phyloP scores from a whole-genome alignment of 345 rosid genomes.

The Corymbia maculata region DNA sequence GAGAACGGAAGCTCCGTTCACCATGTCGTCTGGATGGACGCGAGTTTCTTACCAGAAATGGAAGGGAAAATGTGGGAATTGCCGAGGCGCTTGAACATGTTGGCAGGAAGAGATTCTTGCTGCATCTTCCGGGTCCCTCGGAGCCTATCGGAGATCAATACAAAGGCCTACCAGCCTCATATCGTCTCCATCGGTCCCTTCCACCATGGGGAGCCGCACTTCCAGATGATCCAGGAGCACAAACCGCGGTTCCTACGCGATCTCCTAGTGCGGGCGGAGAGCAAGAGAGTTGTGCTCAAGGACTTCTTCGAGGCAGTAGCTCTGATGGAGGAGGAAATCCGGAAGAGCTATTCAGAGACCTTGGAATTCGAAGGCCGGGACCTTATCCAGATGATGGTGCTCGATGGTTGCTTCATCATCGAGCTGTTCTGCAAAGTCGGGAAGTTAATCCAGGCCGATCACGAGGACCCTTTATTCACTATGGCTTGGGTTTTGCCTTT shows the following conservation, averaged over 20 bases:
- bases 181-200: constrained; percentile 71
- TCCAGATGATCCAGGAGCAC: constrained; percentile 67
- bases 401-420: constrained; percentile 57
- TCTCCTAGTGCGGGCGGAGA: constrained; percentile 20
- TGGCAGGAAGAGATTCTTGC: constrained; percentile 29
- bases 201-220: constrained; percentile 31
- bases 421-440: constrained; percentile 57
- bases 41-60: not conserved
- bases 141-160: constrained; percentile 42
- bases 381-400: constrained; percentile 54
- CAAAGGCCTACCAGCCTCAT: constrained; percentile 49
- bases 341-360: constrained; percentile 61
- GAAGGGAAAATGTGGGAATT: constrained; percentile 14
- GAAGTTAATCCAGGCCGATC: constrained; percentile 19
- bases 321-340: constrained; percentile 27
- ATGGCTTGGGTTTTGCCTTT: constrained; percentile 69
- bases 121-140: constrained; percentile 35
- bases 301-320: constrained; percentile 27
- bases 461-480: constrained; percentile 49
- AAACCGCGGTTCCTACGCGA: constrained; percentile 49
- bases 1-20: not conserved
- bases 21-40: not conserved
- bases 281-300: constrained; percentile 15
- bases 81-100: constrained; percentile 18
- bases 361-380: constrained; percentile 20